These are phyloP conservation scores for Yamadazyma olivae DNA, from an alignment of 805 yeast species.

Conservation along the genomic window DNA sequence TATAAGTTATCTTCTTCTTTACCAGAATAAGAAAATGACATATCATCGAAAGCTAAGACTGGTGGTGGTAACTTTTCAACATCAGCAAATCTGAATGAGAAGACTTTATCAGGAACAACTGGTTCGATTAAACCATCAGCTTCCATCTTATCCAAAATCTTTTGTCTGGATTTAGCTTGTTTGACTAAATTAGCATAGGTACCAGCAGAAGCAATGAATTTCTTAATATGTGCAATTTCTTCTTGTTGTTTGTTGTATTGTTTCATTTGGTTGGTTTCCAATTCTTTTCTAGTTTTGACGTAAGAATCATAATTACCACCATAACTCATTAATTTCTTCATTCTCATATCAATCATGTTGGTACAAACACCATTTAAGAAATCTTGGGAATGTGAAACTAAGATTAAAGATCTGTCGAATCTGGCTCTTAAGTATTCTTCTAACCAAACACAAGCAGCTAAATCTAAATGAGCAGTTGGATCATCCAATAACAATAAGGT, in stretches of 20 bases:
- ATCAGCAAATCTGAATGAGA: slow-evolving; percentile 89
- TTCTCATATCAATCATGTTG: slow-evolving; percentile 97
- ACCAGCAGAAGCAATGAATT: slow-evolving; percentile 99
- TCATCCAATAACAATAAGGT: slow-evolving; percentile 92
- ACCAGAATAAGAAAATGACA: slow-evolving; percentile 88
- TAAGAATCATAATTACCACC: slow-evolving; percentile 99
- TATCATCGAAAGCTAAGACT: slow-evolving; percentile 93
- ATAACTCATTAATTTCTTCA: slow-evolving; percentile 66
- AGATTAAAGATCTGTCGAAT: slow-evolving; percentile 88
- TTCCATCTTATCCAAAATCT: slow-evolving; percentile 99
- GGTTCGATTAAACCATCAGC: slow-evolving; percentile 96
- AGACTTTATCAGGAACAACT: slow-evolving; percentile 89
- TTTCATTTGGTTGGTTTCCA: slow-evolving; percentile 97
- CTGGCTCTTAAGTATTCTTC: slow-evolving; percentile 96
- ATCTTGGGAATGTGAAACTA: slow-evolving; percentile 98
- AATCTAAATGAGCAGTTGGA: slow-evolving; percentile 98
- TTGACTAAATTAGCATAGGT: slow-evolving; percentile 97
- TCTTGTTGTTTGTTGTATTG: slow-evolving; percentile 97
- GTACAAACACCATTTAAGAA: slow-evolving; percentile 98
- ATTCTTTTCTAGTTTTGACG: slow-evolving; percentile 88
- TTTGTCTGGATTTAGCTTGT: slow-evolving; percentile 99
- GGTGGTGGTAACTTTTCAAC: slow-evolving; percentile 99
- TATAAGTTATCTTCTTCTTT: slow-evolving; percentile 82
- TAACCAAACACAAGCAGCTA: slow-evolving; percentile 99
- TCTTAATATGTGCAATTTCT: slow-evolving; percentile 96